Base-by-base conservation (phyloP, 2,329 filamentous ascomycete genomes). In the Cercospora sp. region DNA sequence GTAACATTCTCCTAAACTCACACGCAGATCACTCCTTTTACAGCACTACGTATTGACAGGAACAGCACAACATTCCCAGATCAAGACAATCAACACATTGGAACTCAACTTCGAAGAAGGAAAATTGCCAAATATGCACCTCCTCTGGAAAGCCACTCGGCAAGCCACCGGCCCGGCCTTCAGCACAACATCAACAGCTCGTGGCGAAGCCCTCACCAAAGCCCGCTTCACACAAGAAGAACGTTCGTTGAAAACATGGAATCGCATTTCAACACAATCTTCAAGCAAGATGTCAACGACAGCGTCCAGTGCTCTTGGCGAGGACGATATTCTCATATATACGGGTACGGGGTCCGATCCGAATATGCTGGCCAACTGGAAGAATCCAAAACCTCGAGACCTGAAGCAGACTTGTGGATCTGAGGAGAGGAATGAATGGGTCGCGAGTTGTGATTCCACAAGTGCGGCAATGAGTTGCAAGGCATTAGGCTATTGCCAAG, bases 81-180 rank as follows among this genome's bases (percentile, higher is more conserved):
- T 16, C 20, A 53, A n/a, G 3, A 23, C 10, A 16, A 1, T 2
- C 5, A 13, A n/a, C 3, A 28, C 23, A 30, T n/a, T 55, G 5
- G 12, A n/a, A 9, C 6, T 0, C 23, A n/a, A 55, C 13, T 55
- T 6, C 16, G 13, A 55, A 26, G 23, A 55, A 28, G 5, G 9
- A 28, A 28, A 53, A 55, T n/a, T 55, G 13, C 13, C 23, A 33
- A 55, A 36, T 4, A 63, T 63, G 61, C 61, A 63, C 13, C 45
- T 63, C n/a, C 61, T 63, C 18, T 63, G 61, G 61, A 63, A 63
- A 63, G 61, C 61, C n/a, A 63, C 61, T 23, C 45, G 61, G 20
- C 61, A 63, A 36, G 61, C 61, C 61, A 55, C 61, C 48, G 61
- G 45, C 9, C 61, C 61, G 61, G 60, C 60, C 23, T 63, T 63